Evolutionary conservation across 1,139 yeast genomes (phyloP), one percentile per base, ranked within the genome.

Genomic region (Blastobotrys serpentis): DNA sequence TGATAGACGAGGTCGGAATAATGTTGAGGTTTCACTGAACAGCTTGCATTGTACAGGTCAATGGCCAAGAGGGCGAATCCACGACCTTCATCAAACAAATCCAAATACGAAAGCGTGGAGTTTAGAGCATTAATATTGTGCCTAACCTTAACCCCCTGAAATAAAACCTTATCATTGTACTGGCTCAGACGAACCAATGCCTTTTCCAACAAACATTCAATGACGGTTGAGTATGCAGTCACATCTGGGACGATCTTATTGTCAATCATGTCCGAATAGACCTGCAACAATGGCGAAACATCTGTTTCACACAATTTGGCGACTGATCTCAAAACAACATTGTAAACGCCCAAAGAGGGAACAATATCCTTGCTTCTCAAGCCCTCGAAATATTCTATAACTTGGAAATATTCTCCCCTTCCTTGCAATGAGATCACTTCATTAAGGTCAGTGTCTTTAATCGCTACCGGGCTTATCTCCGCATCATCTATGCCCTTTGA

Each of bases 161-260:
- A 47, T 23, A 49, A 37, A 22, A 46, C 42, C 13, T 30, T 46
- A 13, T 16, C 23, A 25, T 42, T 43, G 33, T 33, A 36, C 8
- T 11, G 14, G 14, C 22, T 22, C 25, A 30, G 13, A 11, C 44
- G 42, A 38, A 47, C 47, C 16, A 42, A 29, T 4, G 71, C 64
- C 10, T 59, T 56, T 2, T 56, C 56, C 13, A 61, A 48, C 4
- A 69, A 54, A 3, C 59, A 53, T 8, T 51, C 45, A 7, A 69
- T 52, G 11, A 69, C 55, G 4, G 63, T 52, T 13, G 57, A 43
- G 52, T 68, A 68, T 2, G 70, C 65, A n/a, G 57, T 52, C 2
- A 53, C 56, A 26, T 61, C 52, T 1, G 72, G 70, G 8, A 51
- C 44, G n/a, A 57, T 46, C 7, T 50, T 52, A 16, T 55, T 49